Base-by-base conservation (phyloP, 805 yeast genomes). In the Kazachstania psychrophila region DNA sequence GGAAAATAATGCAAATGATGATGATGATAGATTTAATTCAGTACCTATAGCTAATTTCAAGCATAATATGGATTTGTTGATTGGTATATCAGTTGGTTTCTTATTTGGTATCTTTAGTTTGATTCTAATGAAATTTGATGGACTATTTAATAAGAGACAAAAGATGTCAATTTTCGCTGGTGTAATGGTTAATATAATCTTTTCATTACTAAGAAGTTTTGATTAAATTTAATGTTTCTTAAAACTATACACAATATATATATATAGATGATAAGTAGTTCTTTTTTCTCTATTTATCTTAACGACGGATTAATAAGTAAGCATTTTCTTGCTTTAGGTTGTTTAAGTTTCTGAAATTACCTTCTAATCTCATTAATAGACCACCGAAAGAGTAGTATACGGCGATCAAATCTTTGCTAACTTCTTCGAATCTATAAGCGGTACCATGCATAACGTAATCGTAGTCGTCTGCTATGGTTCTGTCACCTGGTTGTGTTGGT, bases 391-490 rank as follows among this genome's bases (percentile, higher is more conserved):
- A 89, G 40, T 86, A 84, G 58, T 86, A 92, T 17, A 89, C 95
- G 15, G 94, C 79, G 62, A 86, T 81, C 46, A 67, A 68, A 53
- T 78, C 84, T 40, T 64, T 59, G 28, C 50, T 52, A 44, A 79
- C 75, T 64, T 92, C 98, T 60, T 89, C 96, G 56, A 92, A 92
- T 61, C 89, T 88, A 69, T 92, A 92, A 31, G 92, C 94, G 6
- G 95, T 87, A 37, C 98, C 98, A 59, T 88, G 78, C 97, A 92
- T 89, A 47, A 92, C 97, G 53, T 92, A 92, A 61, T 89, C 97
- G 66, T 87, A 89, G 56, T 92, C 97, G 59, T 89, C 96, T 47
- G 96, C 95, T 52, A 89, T 70, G 5, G 94, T 74, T 54, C 80
- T 74, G 48, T 87, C 95, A 41, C 79, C 83, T 10, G 82, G 72